phyloP scores from a whole-genome alignment of 2,329 filamentous ascomycete species.

The Zymoseptoria passerinii region DNA sequence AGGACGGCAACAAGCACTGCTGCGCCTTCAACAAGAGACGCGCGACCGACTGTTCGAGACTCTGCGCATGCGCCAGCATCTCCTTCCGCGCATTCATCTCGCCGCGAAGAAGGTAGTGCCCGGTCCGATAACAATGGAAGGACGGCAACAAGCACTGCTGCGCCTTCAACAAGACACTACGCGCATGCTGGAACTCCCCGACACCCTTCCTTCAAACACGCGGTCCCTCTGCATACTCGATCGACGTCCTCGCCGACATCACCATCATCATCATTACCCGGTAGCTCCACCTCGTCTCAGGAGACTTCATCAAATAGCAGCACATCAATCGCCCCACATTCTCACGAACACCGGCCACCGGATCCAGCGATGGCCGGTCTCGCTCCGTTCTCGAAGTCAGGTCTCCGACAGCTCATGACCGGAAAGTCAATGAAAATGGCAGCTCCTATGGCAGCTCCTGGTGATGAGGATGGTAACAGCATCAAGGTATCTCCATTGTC shows the following conservation, averaged over 20 bases:
- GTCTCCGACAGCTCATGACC: background rate
- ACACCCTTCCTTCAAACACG: background rate
- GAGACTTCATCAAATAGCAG: constrained; percentile 5
- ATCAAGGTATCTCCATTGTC: background rate
- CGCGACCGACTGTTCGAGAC: background rate
- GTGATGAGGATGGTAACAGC: background rate
- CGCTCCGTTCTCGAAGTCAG: background rate
- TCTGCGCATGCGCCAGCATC: background rate
- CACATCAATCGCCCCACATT: background rate
- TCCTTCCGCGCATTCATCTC: background rate
- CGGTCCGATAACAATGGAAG: background rate
- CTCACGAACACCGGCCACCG: background rate
- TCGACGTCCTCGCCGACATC: background rate
- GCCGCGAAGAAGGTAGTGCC: background rate
- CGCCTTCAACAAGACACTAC: background rate
- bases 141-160: background rate
- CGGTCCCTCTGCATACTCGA: background rate
- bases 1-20: background rate
- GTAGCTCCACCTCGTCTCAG: background rate
- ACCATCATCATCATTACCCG: constrained; percentile 2
- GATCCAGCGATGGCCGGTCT: background rate
- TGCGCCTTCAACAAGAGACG: background rate
- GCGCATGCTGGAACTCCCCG: too few relatives aligned
- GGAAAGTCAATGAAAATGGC: constrained; percentile 1
- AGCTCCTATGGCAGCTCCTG: background rate